Percentiles rank a stretch among this genome's conserved stretches.
phyloP scores from a whole-genome alignment of 2,329 filamentous ascomycete genomes.

The Blastomyces parvus region DNA sequence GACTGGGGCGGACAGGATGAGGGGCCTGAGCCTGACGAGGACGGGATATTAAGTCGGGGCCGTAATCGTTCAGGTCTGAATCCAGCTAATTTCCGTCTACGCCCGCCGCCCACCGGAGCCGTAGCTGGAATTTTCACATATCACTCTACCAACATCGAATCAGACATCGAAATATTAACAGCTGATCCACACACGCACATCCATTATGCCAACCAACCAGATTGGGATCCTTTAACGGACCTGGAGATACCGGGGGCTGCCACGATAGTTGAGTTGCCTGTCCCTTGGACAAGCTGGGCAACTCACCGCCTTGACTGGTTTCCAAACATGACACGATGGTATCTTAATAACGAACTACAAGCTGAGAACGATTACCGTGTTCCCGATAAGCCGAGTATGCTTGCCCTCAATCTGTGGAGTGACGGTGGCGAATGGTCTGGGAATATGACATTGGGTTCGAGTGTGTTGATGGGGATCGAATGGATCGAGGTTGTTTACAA shows the following conservation, averaged over 20 bases:
- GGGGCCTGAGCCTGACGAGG: neutral
- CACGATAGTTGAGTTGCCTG: constrained; percentile 22
- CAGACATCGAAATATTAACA: constrained; percentile 47
- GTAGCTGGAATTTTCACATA: constrained; percentile 46
- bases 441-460: constrained; percentile 30
- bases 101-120: constrained; percentile 36
- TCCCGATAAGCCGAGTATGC: constrained; percentile 28
- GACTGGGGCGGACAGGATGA: neutral
- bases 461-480: constrained; percentile 32
- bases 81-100: constrained; percentile 3
- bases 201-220: constrained; percentile 37
- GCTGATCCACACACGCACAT: constrained; percentile 36
- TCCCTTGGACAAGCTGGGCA: constrained; percentile 33
- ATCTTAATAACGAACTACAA: constrained; percentile 25
- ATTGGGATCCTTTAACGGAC: constrained; percentile 30
- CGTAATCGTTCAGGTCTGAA: neutral
- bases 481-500: constrained; percentile 38
- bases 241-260: constrained; percentile 27
- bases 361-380: constrained; percentile 29
- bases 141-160: constrained; percentile 39
- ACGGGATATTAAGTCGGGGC: no score
- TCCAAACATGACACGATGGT: constrained; percentile 29
- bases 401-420: constrained; percentile 37
- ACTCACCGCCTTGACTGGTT: constrained; percentile 37
- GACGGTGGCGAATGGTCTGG: constrained; percentile 36